Conservation (phyloP, 1,284 basidiomycete genomes). For the Neolentinus lepideus region DNA sequence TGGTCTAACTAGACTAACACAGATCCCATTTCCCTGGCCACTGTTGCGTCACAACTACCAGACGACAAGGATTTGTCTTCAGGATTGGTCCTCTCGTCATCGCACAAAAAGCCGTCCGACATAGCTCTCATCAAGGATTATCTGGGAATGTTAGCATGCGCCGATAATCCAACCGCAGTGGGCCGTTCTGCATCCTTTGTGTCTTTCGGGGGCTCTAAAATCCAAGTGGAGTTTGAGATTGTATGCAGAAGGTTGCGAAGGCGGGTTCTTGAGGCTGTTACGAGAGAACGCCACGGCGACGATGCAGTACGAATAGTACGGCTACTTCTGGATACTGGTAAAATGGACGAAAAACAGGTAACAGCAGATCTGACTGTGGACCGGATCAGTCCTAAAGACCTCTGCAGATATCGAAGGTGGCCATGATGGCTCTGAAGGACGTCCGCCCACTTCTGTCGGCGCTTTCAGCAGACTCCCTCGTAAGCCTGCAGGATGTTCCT, state of each 20-base stretch:
- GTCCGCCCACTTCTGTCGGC: constrained; percentile 77
- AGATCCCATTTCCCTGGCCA: constrained; percentile 61
- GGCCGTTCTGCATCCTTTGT: constrained; percentile 65
- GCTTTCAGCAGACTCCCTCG: constrained; percentile 72
- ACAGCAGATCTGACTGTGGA: constrained; percentile 15
- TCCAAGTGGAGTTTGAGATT: constrained; percentile 79
- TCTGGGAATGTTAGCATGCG: constrained; percentile 63
- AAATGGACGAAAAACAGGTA: constrained; percentile 94
- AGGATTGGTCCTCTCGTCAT: constrained; percentile 45
- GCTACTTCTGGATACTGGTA: constrained; percentile 82
- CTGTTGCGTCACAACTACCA: constrained; percentile 51
- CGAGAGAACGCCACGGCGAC: constrained; percentile 81
- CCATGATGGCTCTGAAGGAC: constrained; percentile 88
- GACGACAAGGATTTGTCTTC: constrained; percentile 50
- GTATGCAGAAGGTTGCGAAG: constrained; percentile 68
- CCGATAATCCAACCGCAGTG: constrained; percentile 73
- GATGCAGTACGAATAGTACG: constrained; percentile 82
- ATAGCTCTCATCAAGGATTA: constrained; percentile 67
- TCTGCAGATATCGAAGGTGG: constrained; percentile 82
- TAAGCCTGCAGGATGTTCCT: constrained; percentile 88
- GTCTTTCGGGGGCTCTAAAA: constrained; percentile 61
- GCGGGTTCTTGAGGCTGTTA: constrained; percentile 72
- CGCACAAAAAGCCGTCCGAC: constrained; percentile 47
- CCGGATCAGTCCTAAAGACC: background rate
- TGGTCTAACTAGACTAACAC: background rate